Evolutionary conservation across 2,329 filamentous ascomycete genomes (phyloP), one percentile per base, ranked within the genome.

Genomic region (Cercospora sesami): DNA sequence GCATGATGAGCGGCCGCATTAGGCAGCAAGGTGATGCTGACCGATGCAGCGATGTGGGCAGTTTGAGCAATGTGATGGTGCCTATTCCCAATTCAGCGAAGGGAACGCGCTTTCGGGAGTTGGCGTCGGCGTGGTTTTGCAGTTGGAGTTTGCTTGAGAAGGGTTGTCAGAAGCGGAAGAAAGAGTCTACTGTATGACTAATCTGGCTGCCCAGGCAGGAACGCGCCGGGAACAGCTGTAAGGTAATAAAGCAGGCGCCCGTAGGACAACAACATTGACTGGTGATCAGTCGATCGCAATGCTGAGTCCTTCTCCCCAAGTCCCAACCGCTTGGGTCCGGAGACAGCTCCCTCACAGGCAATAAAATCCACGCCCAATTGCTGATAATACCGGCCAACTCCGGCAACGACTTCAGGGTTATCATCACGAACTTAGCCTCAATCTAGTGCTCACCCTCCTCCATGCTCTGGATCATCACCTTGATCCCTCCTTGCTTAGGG

Each of bases 401-500:
- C 48, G 48, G 48, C 48, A 55, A 16, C 23, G 10, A 16, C 48
- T 55, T 30, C 48, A 9, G 23, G 14, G 23, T 62, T 26, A 30
- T 51, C 26, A 26, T 30, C 60, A 30, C 18, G 28, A n/a, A 16
- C 12, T 33, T n/a, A 39, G 36, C 30, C 48, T 30, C 23, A 33
- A n/a, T 51, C 31, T 55, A 75, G 65, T 68, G 68, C 73, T 79
- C 78, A 7, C 78, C 77, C 51, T 78, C 77, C 8, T 80, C 79
- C 73, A 82, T 78, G 75, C 87, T 93, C 84, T 94, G 92, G 77
- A 97, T 97, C 86, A 93, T 91, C 69, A 97, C 94, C 86, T 98
- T 98, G 81, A 98, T 97, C n/a, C 94, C 93, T 6, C 94, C 94
- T 62, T 91, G 96, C 84, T 91, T 93, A 45, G 93, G 90, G 80